Base-by-base conservation (phyloP, 1,284 basidiomycete species). In the Irpex lacteus region DNA sequence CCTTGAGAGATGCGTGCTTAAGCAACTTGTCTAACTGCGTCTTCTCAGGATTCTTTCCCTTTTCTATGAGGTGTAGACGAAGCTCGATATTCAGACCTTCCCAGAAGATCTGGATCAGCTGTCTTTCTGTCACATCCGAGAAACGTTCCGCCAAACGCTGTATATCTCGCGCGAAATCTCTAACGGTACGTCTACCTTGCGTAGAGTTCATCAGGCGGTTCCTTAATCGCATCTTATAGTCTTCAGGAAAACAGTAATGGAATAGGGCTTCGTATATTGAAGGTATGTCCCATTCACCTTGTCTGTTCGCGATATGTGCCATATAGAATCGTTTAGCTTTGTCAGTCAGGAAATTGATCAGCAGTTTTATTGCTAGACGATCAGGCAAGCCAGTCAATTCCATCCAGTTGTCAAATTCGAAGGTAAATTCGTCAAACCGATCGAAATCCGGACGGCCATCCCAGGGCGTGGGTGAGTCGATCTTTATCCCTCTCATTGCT, bases 161-260 rank as follows among this genome's bases (percentile, higher is more conserved):
- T 11, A 69, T 56, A n/a, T 68, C 65, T 2, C 67, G 65, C 5
- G 68, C 65, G 38, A 66, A 69, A 44, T 69, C 68, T 13, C 65
- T 59, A 0, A 69, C 65, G 2, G 37, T 37, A 5, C 54, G 34
- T 2, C 61, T 59, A 1, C 69, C 68, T 58, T 71, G 69, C 11
- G 11, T 26, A 3, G 67, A 47, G 1, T 26, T 40, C 50, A 66
- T 60, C 11, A 69, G 62, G n/a, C 55, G 21, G 8, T 61, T 18
- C 2, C 66, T 62, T 21, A 71, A 55, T 3, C 53, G 15, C 13
- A 60, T 38, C 34, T 68, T 69, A 57, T 67, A 70, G 50, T 71
- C 70, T 2, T 60, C 26, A 4, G 66, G 70, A 61, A 71, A 71
- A 56, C 70, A 71, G 21, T 71, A 70, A 19, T 68, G 58, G 52